Conservation (phyloP, 2,329 filamentous ascomycete species). For the Claviceps fusiformis region DNA sequence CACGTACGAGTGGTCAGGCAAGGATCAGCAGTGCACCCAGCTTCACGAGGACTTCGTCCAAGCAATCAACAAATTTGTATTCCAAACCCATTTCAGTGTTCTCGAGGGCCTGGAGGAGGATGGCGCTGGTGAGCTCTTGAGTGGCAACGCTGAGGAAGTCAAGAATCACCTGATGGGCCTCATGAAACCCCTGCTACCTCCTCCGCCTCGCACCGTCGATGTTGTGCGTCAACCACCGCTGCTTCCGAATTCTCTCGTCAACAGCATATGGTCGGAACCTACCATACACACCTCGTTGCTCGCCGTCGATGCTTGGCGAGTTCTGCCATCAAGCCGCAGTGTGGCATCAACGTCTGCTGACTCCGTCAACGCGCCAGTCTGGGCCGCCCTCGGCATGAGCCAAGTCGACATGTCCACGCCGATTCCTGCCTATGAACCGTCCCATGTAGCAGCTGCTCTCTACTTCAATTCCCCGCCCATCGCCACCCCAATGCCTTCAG, state of each 20-base stretch:
- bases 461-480: conserved; percentile 73
- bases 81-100: conserved; percentile 73
- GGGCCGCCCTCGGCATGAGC: conserved; percentile 64
- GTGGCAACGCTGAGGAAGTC: conserved; percentile 84
- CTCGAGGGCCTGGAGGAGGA: conserved; percentile 95
- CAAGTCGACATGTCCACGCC: conserved; percentile 67
- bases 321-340: conserved; percentile 78
- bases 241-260: conserved; percentile 67
- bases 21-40: conserved; percentile 93
- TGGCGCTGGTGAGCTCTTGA: conserved; percentile 82
- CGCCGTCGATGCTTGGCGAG: conserved; percentile 75
- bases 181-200: conserved; percentile 75
- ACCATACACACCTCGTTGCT: conserved; percentile 51
- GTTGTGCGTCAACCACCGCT: conserved; percentile 76
- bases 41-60: conserved; percentile 94
- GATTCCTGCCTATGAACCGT: conserved; percentile 60
- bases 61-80: conserved; percentile 94
- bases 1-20: conserved; percentile 92
- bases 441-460: conserved; percentile 48
- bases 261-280: conserved; percentile 70
- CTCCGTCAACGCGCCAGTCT: conserved; percentile 55
- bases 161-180: conserved; percentile 74
- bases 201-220: conserved; percentile 79
- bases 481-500: conserved; percentile 53
- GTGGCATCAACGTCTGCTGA: conserved; percentile 59